Base-by-base conservation (phyloP, 1,284 basidiomycete genomes). In the Trichosporon ovoides region DNA sequence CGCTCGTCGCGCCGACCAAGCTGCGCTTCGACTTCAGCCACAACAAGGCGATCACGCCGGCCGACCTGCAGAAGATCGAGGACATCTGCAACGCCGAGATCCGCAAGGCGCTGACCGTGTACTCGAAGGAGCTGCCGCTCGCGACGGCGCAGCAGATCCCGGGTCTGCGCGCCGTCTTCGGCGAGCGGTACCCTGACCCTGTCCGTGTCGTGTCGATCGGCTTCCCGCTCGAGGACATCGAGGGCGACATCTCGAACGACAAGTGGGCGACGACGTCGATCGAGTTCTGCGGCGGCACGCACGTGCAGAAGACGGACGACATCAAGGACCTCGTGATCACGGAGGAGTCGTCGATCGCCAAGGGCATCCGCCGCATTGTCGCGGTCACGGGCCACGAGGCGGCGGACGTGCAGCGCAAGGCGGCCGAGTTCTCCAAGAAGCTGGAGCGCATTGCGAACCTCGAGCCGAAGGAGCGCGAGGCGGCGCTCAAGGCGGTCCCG, bases 251-350 rank as follows among this genome's bases (percentile, higher is more conserved):
- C 34, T 84, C 87, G 68, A 93, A 95, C 78, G 84, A 87, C 7
- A 90, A 88, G 78, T 99, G 95, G 95, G 80, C 88, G 48, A 79
- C 78, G 24, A 96, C 94, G 9, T 93, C 89, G 75, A 84, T 96
- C 66, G 96, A 98, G 78, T 96, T 98, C 74, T 98, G 95, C 76
- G 95, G 95, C 78, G 95, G 95, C 76, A 98, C 96, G 87, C 95
- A 99, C 74, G 96, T 98, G 56, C 83, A 85, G 28, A 89, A 88
- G 78, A 98, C 95, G 0, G 91, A 93, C 24, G 92, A 95, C 67
- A 98, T 99, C 81, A 91, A 93, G 76, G 86, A 91, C 72, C 89
- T 99, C 73, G 87, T 96, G 54, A 88, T 99, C 64, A 87, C 85
- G 28, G 95, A 98, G 73, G 96, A 98, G 77, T 89, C 89, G 7